These are phyloP conservation scores for Abortiporus biennis DNA, from an alignment of 1,284 basidiomycete species.

Conservation along the genomic window DNA sequence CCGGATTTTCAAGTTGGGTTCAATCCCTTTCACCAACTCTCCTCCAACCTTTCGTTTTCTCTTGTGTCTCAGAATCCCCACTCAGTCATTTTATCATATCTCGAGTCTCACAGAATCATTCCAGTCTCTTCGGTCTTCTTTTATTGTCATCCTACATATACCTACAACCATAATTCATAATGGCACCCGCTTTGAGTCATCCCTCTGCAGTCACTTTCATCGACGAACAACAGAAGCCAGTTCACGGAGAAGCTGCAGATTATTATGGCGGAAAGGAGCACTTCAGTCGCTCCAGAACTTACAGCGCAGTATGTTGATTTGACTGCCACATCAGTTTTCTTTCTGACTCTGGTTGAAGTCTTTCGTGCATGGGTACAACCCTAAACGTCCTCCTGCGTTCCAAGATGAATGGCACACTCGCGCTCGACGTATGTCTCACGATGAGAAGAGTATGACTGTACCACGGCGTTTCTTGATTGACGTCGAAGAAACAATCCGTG, in stretches of 20 bases:
- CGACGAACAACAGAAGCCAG: conserved; percentile 53
- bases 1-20: too few species aligned
- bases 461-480: conserved; percentile 92
- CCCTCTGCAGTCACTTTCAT: conserved; percentile 61
- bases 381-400: conserved; percentile 61
- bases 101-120: not conserved
- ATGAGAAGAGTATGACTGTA: conserved; percentile 67
- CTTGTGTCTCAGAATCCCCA: too few species aligned
- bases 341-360: too few species aligned
- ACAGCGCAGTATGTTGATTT: conserved; percentile 60
- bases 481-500: conserved; percentile 97
- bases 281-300: conserved; percentile 76
- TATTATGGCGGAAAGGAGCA: conserved; percentile 80
- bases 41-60: too few species aligned
- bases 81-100: not conserved
- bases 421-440: conserved; percentile 79
- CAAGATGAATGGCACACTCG: conserved; percentile 70
- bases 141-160: not conserved
- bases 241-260: conserved; percentile 67
- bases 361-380: conserved; percentile 43
- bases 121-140: not conserved
- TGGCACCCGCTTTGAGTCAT: conserved; percentile 38
- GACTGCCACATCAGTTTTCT: conserved; percentile 5
- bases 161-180: conserved; percentile 10
- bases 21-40: too few species aligned